These are phyloP conservation scores for Fusarium hostae DNA, from an alignment of 2,329 filamentous ascomycete species.

Conservation along the genomic window DNA sequence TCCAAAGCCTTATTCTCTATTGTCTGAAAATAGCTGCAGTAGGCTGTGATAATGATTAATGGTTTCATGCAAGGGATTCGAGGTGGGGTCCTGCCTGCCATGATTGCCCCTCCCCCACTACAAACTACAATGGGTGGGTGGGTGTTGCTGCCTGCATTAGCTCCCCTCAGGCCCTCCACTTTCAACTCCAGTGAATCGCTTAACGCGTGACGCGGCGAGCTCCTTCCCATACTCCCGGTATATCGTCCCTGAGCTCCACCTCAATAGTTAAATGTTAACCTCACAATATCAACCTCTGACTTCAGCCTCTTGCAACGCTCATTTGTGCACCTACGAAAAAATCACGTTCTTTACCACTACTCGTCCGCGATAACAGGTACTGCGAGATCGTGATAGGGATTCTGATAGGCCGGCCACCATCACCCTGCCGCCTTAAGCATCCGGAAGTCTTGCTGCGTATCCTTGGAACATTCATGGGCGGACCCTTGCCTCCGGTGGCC, in stretches of 20 bases:
- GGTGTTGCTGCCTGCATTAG: slow-evolving; percentile 26
- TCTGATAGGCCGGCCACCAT: not conserved
- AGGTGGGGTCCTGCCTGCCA: not conserved
- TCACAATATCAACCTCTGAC: not conserved
- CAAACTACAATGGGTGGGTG: not conserved
- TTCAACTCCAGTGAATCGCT: slow-evolving; percentile 4
- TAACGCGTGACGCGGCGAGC: slow-evolving; percentile 37
- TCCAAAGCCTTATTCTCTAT: not conserved
- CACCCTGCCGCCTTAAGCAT: slow-evolving; percentile 3
- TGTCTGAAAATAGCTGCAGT: not conserved
- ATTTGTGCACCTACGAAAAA: not conserved
- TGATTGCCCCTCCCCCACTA: slow-evolving; percentile 24
- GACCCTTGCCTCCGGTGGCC: slow-evolving; percentile 22
- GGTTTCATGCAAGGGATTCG: not conserved
- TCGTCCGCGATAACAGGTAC: not conserved
- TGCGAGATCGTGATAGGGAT: not conserved
- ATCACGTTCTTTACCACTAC: not conserved
- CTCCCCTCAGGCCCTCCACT: not conserved
- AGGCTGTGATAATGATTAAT: not conserved
- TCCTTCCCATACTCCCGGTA: slow-evolving; percentile 31
- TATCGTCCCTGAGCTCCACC: slow-evolving; percentile 1
- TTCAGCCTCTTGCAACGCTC: not conserved
- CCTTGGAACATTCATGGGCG: slow-evolving; percentile 19
- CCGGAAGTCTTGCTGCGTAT: slow-evolving; percentile 2
- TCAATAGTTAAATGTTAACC: not conserved